Conservation (phyloP, 2,329 filamentous ascomycete species). For the Penicillium psychrosexuale region DNA sequence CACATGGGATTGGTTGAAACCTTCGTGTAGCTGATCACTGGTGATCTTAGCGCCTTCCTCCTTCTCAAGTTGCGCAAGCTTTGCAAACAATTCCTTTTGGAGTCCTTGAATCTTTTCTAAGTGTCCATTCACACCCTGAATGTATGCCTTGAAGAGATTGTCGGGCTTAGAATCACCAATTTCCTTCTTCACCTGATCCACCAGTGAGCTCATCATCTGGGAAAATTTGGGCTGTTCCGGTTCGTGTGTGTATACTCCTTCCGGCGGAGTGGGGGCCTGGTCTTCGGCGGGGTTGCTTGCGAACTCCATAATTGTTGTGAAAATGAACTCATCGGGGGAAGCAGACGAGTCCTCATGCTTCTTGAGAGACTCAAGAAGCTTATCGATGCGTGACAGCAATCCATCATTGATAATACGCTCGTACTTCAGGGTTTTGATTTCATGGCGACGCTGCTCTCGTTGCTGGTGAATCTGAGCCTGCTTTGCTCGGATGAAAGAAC, state of each 20-base stretch:
- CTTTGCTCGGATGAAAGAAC: constrained; percentile 96
- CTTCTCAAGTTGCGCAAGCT: constrained; percentile 77
- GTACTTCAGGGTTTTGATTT: constrained; percentile 90
- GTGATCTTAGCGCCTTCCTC: constrained; percentile 89
- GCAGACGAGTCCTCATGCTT: constrained; percentile 65
- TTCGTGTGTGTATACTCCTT: constrained; percentile 72
- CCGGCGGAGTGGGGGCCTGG: constrained; percentile 71
- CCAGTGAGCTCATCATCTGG: constrained; percentile 95
- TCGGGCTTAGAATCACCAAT: constrained; percentile 70
- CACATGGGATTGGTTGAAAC: constrained; percentile 85
- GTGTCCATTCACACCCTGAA: constrained; percentile 74
- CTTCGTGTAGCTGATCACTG: constrained; percentile 81
- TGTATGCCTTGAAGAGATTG: constrained; percentile 70
- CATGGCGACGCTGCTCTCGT: constrained; percentile 75
- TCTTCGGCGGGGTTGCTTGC: constrained; percentile 68
- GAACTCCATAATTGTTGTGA: constrained; percentile 82
- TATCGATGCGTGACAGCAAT: constrained; percentile 77
- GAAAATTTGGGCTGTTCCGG: constrained; percentile 80
- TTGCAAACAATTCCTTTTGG: constrained; percentile 69
- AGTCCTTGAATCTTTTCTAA: constrained; percentile 72
- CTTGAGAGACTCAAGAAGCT: constrained; percentile 70
- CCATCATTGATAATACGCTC: constrained; percentile 88
- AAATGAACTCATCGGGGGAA: constrained; percentile 77
- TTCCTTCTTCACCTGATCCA: constrained; percentile 88
- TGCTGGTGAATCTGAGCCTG: constrained; percentile 96